Evolutionary conservation across 345 rosid genomes (phyloP).

Genomic region (Brassica carinata): DNA sequence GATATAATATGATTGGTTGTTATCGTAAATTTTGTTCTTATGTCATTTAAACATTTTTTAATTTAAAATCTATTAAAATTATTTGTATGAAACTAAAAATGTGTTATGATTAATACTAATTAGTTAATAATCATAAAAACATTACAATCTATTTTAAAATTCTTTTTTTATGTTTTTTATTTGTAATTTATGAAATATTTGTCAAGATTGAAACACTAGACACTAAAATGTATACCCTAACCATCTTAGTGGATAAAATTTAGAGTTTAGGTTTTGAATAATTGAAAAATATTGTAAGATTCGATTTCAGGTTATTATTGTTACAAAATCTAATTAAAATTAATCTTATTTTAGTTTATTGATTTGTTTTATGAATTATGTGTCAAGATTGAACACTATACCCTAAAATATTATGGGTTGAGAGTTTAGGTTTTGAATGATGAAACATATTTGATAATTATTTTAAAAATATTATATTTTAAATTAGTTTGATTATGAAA

Average conservation of each 20-base stretch:
- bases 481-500: not conserved
- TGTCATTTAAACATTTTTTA: no score
- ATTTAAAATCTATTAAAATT: no score
- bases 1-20: not conserved
- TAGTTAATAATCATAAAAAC: not conserved
- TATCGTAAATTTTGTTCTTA: no score
- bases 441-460: no score
- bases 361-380: not conserved
- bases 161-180: no score
- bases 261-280: not conserved
- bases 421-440: no score
- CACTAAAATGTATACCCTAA: not conserved
- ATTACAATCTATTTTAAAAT: not conserved
- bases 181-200: not conserved
- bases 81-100: not conserved
- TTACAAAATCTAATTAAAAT: not conserved
- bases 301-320: not conserved
- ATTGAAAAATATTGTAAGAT: not conserved
- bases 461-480: no score
- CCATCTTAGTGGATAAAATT: not conserved
- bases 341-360: not conserved
- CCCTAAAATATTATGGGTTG: not conserved
- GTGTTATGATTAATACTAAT: not conserved
- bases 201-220: not conserved
- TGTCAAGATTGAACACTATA: not conserved